Evolutionary conservation across 768 basidiomycete genomes (phyloP), one percentile per base, ranked within the genome.

Genomic region (Tephrocybe sp.): DNA sequence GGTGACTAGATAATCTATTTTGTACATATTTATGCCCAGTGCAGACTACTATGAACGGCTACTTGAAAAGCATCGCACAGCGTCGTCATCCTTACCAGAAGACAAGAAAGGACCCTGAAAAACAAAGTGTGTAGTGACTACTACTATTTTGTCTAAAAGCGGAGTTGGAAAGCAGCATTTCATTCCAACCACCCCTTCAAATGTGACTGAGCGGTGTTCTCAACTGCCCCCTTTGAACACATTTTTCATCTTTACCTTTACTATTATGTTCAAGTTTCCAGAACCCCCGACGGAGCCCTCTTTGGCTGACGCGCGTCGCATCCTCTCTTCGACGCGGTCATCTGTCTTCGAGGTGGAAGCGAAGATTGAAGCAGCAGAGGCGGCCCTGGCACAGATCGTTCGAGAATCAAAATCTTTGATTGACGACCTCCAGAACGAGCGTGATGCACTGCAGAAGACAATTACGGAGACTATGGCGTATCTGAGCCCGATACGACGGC

Each of bases 401-500:
- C 62, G 69, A 8, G 83, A 86, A 42, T 75, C 76, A 5, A 71
- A 72, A 65, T 66, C 64, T 40, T 67, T 73, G 13, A 88, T 91
- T 56, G 68, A 70, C 32, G 77, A 78, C 41, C 63, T 89, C 57
- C 68, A 78, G 57, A 54, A 59, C 30, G 79, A 87, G 58, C 78
- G 76, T 39, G 62, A 60, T 13, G 59, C 51, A 5, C 55, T 88
- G 18, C 76, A 86, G 60, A 69, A 77, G 22, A 70, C 71, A 35
- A 70, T 82, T 31, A 64, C 66, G 24, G 70, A 69, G 19, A 76
- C 83, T 3, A 68, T 76, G 63, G 84, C 84, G 1, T 90, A 87
- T 60, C 73, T 90, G 49, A 79, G 88, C 9, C 87, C 87, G 26
- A 83, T 91, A 54, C 73, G 84, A 24, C 72, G 85, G 34, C 72